Conservation (phyloP, 805 yeast genomes). For the Kodamaea laetipori region DNA sequence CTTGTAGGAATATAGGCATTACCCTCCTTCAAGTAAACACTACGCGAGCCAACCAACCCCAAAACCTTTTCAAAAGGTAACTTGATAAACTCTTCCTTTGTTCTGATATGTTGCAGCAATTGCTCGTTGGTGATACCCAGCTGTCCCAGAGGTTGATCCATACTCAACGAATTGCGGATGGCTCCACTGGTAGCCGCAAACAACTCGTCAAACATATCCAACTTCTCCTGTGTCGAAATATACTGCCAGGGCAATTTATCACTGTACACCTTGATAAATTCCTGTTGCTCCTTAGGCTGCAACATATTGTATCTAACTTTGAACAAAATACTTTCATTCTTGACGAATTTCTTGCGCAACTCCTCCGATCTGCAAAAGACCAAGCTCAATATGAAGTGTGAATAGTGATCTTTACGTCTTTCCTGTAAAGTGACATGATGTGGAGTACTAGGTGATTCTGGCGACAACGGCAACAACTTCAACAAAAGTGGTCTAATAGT, state of each 20-base stretch:
- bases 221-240: constrained; percentile 64
- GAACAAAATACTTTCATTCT: constrained; percentile 75
- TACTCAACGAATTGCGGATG: constrained; percentile 37
- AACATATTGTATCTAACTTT: constrained; percentile 67
- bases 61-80: constrained; percentile 86
- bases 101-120: constrained; percentile 49
- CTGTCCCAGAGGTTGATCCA: constrained; percentile 24
- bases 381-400: constrained; percentile 83
- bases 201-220: constrained; percentile 48
- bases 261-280: constrained; percentile 56
- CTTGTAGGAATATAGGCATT: constrained; percentile 83
- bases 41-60: constrained; percentile 72
- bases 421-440: constrained; percentile 48
- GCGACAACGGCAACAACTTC: constrained; percentile 63
- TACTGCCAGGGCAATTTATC: constrained; percentile 73
- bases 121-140: constrained; percentile 47
- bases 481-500: constrained; percentile 66
- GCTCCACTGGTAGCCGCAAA: constrained; percentile 54
- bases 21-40: constrained; percentile 67
- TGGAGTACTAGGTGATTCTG: constrained; percentile 35
- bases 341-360: constrained; percentile 73
- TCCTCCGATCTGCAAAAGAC: constrained; percentile 91
- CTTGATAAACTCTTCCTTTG: constrained; percentile 69
- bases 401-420: constrained; percentile 85
- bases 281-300: constrained; percentile 65